Evolutionary conservation across 2,329 filamentous ascomycete species (phyloP), one percentile per base, ranked within the genome.

Genomic region (Monosporascus sp.): DNA sequence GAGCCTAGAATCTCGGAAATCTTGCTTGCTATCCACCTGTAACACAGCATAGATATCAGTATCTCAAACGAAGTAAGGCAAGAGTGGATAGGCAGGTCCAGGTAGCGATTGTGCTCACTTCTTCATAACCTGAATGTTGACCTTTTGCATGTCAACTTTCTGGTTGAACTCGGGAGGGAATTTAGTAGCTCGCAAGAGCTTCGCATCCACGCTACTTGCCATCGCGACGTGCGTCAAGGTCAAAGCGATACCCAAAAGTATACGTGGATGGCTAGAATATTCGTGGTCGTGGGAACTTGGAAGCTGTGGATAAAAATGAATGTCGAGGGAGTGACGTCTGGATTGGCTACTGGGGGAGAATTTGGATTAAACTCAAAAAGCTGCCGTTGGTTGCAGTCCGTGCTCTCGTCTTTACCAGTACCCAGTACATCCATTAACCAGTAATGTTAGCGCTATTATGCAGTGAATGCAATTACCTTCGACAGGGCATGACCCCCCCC

Each of bases 111-210:
- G 50, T 56, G 74, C 86, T 67, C 69, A 95, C 89, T 94, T 96
- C 80, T 97, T 97, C 85, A 99, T 96, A 52, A 99, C 89, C 71
- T 96, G 91, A 49, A 96, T 79, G 69, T 99, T 97, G 72, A 99
- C 91, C 76, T 97, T 97, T 63, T 86, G 84, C 84, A 95, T 96
- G 76, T 99, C 92, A 60, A 99, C 94, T 77, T 97, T 97, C 69
- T 89, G 86, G 68, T 83, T 93, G 75, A 97, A 99, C 68, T 97
- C 91, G 7, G 87, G 81, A 46, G 94, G 94, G 60, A 97, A 97
- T 68, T 95, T 97, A 52, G 92, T 97, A 71, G 87, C 86, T 79
- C 87, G 89, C 53, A 97, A 77, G 65, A 96, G 82, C 78, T 95
- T 96, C 60, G 89, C 87, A 72, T 97, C 93, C 57, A 94, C 90